Conservation (phyloP, 1,139 yeast species). For the Tardiomyces depauwii region DNA sequence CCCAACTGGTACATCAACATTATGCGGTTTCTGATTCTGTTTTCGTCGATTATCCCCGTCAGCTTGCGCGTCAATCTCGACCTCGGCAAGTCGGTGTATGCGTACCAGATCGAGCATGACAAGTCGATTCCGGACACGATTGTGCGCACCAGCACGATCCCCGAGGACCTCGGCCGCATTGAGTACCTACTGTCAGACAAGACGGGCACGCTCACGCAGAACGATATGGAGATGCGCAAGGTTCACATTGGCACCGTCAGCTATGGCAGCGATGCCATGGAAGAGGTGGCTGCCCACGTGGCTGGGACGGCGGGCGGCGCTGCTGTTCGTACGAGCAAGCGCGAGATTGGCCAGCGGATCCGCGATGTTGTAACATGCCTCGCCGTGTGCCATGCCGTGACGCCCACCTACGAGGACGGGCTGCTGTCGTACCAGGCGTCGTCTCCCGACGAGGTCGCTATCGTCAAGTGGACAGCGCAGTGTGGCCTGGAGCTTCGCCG, state of each 20-base stretch:
- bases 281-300: slow-evolving; percentile 68
- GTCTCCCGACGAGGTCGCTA: slow-evolving; percentile 97
- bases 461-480: slow-evolving; percentile 78
- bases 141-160: slow-evolving; percentile 94
- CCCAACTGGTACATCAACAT: slow-evolving; percentile 80
- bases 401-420: slow-evolving; percentile 65
- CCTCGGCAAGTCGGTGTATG: slow-evolving; percentile 91
- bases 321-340: slow-evolving; percentile 29
- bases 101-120: slow-evolving; percentile 90
- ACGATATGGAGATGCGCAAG: slow-evolving; percentile 94
- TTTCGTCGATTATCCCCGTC: slow-evolving; percentile 93
- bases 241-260: slow-evolving; percentile 87
- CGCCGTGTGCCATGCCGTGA: slow-evolving; percentile 92
- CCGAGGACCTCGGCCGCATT: slow-evolving; percentile 93
- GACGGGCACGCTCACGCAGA: slow-evolving; percentile 95
- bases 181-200: slow-evolving; percentile 89
- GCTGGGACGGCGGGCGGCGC: slow-evolving; percentile 14
- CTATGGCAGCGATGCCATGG: slow-evolving; percentile 86
- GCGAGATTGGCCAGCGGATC: slow-evolving; percentile 65
- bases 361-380: slow-evolving; percentile 71
- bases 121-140: slow-evolving; percentile 69
- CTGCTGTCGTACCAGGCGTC: slow-evolving; percentile 85
- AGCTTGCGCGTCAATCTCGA: slow-evolving; percentile 89
- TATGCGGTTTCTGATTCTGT: slow-evolving; percentile 79
- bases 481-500: slow-evolving; percentile 73